Conservation (phyloP, 2,329 filamentous ascomycete species). For the Metarhizium guizhouense region DNA sequence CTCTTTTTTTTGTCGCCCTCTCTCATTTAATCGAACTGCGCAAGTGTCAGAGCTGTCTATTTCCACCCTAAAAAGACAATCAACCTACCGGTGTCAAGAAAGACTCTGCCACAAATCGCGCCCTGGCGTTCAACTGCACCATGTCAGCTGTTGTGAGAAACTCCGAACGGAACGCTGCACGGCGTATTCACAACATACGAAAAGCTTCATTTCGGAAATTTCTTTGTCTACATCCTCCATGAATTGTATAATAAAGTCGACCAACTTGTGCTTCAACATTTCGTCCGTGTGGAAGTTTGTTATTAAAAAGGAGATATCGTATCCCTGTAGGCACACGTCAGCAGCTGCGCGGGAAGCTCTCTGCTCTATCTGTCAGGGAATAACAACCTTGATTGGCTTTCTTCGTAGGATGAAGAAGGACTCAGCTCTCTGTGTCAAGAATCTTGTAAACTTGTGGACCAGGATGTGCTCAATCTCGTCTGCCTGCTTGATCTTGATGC, state of each 20-base stretch:
- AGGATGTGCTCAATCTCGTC: slow-evolving; percentile 98
- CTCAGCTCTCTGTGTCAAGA: slow-evolving; percentile 91
- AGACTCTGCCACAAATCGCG: slow-evolving; percentile 95
- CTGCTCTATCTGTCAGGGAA: background rate
- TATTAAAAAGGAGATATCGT: slow-evolving; percentile 97
- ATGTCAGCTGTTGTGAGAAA: slow-evolving; percentile 9
- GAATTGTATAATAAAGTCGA: slow-evolving; percentile 98
- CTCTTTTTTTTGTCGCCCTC: background rate
- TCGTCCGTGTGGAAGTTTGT: slow-evolving; percentile 98
- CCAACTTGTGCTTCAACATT: slow-evolving; percentile 98
- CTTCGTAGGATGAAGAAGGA: slow-evolving; percentile 93
- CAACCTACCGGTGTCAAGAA: slow-evolving; percentile 79
- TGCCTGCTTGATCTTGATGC: slow-evolving; percentile 98
- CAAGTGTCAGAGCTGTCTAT: slow-evolving; percentile 4
- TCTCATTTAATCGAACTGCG: slow-evolving; percentile 22
- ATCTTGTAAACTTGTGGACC: slow-evolving; percentile 96
- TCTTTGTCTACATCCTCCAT: slow-evolving; percentile 99
- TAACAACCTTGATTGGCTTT: slow-evolving; percentile 80
- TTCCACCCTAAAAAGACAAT: background rate
- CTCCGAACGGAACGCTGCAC: background rate
- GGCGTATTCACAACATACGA: slow-evolving; percentile 52
- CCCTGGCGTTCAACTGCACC: slow-evolving; percentile 79
- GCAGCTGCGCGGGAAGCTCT: slow-evolving; percentile 6
- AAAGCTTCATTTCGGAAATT: slow-evolving; percentile 99
- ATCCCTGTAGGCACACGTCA: slow-evolving; percentile 52